Conservation (phyloP, 1,284 basidiomycete genomes). For the Fomitopsis pinicola region DNA sequence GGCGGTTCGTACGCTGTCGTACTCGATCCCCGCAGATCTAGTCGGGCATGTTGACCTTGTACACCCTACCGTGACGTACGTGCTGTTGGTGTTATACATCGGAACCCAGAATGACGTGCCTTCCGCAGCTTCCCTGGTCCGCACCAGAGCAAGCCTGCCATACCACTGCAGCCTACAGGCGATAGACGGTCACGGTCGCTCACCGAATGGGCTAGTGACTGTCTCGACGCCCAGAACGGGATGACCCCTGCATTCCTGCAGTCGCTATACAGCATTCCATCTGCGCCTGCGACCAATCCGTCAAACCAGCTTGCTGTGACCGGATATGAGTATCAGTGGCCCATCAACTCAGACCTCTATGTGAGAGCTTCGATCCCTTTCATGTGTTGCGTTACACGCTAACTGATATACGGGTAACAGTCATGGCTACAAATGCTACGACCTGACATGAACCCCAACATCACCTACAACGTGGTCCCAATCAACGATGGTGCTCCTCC, state of each 20-base stretch:
- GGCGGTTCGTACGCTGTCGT: slow-evolving; percentile 31
- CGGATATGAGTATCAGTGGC: slow-evolving; percentile 50
- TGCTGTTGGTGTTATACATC: background rate
- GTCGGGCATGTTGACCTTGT: slow-evolving; percentile 31
- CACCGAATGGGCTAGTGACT: background rate
- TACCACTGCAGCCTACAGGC: background rate
- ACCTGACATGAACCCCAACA: slow-evolving; percentile 38
- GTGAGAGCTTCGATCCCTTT: background rate
- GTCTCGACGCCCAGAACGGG: background rate
- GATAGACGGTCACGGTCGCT: background rate
- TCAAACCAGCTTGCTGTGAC: slow-evolving; percentile 50
- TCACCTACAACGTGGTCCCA: slow-evolving; percentile 18
- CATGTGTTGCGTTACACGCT: no score
- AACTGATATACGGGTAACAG: slow-evolving; percentile 20
- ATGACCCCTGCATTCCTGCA: slow-evolving; percentile 45
- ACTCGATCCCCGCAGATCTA: slow-evolving; percentile 33
- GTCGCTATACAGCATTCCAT: slow-evolving; percentile 46
- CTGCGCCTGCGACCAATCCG: slow-evolving; percentile 37
- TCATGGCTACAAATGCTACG: slow-evolving; percentile 46
- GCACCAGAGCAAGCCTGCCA: no score
- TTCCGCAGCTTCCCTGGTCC: no score
- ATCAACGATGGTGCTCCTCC: no score
- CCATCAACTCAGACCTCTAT: background rate
- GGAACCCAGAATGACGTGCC: no score
- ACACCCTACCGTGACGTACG: slow-evolving; percentile 29